Percentiles rank a stretch among this genome's conserved stretches.
Evolutionary conservation across 2,329 filamentous ascomycete species (phyloP).

Genomic region (Chaetomiaceae sp.): DNA sequence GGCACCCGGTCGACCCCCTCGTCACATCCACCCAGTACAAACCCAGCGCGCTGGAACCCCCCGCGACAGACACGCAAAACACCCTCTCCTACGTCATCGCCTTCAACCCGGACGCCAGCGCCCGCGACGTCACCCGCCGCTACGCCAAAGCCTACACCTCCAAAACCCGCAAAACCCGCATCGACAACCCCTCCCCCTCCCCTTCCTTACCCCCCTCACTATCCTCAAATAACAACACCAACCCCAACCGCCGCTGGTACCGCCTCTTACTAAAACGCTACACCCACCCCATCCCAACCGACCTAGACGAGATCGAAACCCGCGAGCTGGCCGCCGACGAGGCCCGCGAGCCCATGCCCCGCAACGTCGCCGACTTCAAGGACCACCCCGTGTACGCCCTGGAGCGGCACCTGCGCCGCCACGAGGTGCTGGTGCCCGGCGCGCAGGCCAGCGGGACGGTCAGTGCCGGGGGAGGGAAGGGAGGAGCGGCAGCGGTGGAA

Average conservation of each 20-base stretch:
- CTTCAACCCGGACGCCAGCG: slow-evolving; percentile 74
- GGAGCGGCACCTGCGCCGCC: slow-evolving; percentile 74
- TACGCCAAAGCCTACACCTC: slow-evolving; percentile 87
- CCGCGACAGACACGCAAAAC: slow-evolving; percentile 71
- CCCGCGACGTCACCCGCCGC: slow-evolving; percentile 78
- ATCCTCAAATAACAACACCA: no score
- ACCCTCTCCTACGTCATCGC: slow-evolving; percentile 77
- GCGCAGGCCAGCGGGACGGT: slow-evolving; percentile 72
- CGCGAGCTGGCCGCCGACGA: slow-evolving; percentile 67
- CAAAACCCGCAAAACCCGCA: slow-evolving; percentile 76
- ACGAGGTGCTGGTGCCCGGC: slow-evolving; percentile 74
- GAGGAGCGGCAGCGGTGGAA: slow-evolving; percentile 59
- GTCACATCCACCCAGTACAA: slow-evolving; percentile 77
- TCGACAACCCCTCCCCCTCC: slow-evolving; percentile 49
- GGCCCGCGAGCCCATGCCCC: slow-evolving; percentile 76
- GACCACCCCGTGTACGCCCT: slow-evolving; percentile 79
- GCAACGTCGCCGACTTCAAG: slow-evolving; percentile 82
- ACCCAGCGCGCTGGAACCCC: slow-evolving; percentile 73
- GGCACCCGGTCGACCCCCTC: slow-evolving; percentile 81
- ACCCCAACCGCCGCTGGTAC: slow-evolving; percentile 18
- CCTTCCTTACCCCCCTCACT: not conserved
- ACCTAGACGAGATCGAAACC: slow-evolving; percentile 80
- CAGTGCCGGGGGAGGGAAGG: slow-evolving; percentile 54
- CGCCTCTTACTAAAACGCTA: slow-evolving; percentile 35
- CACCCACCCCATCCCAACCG: slow-evolving; percentile 39